A percentile compares a stretch with the other conserved stretches of the same genome.
Evolutionary conservation across 805 yeast genomes (phyloP).

Genomic region (Suhomyces faveliae): DNA sequence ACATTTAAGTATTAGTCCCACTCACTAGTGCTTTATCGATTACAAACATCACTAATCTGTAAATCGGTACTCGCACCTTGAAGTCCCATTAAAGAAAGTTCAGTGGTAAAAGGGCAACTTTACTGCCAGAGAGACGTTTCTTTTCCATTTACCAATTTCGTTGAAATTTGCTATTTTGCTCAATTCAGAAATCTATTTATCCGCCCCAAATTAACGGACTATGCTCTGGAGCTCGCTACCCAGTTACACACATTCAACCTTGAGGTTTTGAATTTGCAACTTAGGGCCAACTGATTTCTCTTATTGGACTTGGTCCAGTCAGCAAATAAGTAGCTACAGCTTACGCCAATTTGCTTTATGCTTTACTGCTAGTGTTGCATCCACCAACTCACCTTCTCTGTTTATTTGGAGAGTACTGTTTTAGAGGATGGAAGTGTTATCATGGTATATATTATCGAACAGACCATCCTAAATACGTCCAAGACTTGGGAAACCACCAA

Average conservation of each 20-base stretch:
- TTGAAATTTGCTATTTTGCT: not conserved
- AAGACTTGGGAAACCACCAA: slow-evolving; percentile 34
- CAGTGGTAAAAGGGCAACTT: no score
- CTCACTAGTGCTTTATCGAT: no score
- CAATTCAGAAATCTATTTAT: not conserved
- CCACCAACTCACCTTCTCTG: not conserved
- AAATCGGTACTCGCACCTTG: no score
- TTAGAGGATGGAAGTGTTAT: slow-evolving; percentile 30
- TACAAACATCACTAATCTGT: no score
- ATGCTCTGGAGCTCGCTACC: no score
- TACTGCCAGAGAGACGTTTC: no score
- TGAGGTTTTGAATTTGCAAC: not conserved
- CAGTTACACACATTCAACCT: no score
- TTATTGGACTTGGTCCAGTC: not conserved
- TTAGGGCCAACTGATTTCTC: not conserved
- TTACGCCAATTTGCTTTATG: not conserved
- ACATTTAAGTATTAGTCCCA: no score
- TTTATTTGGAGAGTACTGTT: not conserved
- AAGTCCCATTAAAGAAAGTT: no score
- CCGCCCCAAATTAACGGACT: no score
- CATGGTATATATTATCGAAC: slow-evolving; percentile 73
- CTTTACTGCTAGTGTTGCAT: not conserved
- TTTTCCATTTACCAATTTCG: no score
- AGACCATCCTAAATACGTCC: slow-evolving; percentile 62
- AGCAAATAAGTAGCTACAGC: not conserved